Conservation (phyloP, 108 stramenopile genomes). For the Cyclotella sp. region DNA sequence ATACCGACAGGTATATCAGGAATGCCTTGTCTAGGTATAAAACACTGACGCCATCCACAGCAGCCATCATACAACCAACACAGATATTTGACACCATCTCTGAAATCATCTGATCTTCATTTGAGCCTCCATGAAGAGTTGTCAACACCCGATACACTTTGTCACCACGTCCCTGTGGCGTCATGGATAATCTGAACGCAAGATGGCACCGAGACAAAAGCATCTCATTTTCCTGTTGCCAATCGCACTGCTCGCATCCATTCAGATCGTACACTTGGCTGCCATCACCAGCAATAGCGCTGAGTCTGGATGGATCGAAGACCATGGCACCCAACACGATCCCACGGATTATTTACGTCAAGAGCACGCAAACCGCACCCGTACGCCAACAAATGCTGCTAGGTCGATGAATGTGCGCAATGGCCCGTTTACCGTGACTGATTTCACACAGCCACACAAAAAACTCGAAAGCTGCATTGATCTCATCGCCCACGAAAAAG, state of each 20-base stretch:
- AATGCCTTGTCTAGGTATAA: background rate
- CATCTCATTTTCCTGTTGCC: background rate
- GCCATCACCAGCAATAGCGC: background rate
- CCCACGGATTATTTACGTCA: no score
- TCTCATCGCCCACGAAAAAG: background rate
- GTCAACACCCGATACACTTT: no score
- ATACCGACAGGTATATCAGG: background rate
- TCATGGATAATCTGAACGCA: no score
- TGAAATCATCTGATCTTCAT: no score
- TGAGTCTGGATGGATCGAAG: background rate
- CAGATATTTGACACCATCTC: no score
- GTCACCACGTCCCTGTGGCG: no score
- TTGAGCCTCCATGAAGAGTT: no score
- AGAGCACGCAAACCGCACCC: no score
- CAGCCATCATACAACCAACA: no score
- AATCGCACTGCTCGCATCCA: background rate
- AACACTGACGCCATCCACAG: background rate
- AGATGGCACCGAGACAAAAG: no score
- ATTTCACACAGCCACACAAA: background rate
- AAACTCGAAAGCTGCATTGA: background rate
- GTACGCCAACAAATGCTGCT: no score
- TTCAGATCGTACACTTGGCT: background rate
- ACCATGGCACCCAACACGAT: no score
- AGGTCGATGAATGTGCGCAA: background rate
- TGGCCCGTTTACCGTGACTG: background rate